A percentile compares a stretch with the other conserved stretches of the same genome.
Conservation (phyloP, 345 rosid species). For the Populus davidiana region DNA sequence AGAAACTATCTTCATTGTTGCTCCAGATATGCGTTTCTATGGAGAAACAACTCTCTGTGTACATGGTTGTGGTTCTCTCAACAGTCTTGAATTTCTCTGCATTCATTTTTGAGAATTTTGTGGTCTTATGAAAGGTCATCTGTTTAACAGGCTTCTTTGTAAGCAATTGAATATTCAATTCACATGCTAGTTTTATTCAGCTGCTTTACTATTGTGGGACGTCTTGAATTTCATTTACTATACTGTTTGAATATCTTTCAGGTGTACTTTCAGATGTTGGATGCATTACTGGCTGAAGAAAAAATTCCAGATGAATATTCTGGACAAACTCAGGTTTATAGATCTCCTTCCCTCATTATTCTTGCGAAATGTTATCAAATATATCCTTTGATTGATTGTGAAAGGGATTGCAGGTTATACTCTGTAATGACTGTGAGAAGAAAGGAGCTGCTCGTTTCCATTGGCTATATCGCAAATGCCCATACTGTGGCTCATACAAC, state of each 20-base stretch:
- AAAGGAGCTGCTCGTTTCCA: slow-evolving; percentile 60
- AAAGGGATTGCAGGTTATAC: slow-evolving; percentile 40
- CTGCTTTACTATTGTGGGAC: background rate
- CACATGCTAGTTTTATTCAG: background rate
- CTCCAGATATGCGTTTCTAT: background rate
- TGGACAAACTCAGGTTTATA: slow-evolving; percentile 62
- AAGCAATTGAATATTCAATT: background rate
- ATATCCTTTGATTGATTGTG: background rate
- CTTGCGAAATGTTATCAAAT: background rate
- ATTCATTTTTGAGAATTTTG: background rate
- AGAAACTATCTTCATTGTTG: background rate
- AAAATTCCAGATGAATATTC: slow-evolving; percentile 63
- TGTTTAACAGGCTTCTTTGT: background rate
- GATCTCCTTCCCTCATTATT: background rate
- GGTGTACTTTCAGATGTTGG: slow-evolving; percentile 82
- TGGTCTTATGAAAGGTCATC: background rate
- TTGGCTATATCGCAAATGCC: slow-evolving; percentile 68
- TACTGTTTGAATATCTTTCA: slow-evolving; percentile 23
- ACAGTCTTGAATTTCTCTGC: background rate
- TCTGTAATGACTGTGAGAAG: slow-evolving; percentile 72
- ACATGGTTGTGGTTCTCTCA: background rate
- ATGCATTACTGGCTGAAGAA: slow-evolving; percentile 67
- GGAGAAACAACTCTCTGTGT: background rate
- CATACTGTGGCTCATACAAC: slow-evolving; percentile 59
- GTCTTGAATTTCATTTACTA: background rate